A percentile compares a stretch with the other conserved stretches of the same genome.
Evolutionary conservation across 768 basidiomycete genomes (phyloP).

Genomic region (Pulveroboletus sp.): DNA sequence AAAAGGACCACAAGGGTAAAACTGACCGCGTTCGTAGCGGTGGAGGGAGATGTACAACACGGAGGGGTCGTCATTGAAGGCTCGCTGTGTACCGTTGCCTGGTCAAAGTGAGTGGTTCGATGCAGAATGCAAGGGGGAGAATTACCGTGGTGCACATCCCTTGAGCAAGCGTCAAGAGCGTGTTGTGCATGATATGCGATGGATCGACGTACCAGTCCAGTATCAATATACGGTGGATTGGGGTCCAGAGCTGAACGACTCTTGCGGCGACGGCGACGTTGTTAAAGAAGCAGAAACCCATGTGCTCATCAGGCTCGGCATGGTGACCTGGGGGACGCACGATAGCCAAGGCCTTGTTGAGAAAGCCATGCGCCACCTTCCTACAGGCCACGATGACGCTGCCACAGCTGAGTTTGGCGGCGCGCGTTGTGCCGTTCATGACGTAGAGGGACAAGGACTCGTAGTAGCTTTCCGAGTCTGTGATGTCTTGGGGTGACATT

Average conservation of each 20-base stretch:
- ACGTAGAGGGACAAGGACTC: slow-evolving; percentile 93
- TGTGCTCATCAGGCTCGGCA: slow-evolving; percentile 95
- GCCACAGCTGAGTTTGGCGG: slow-evolving; percentile 88
- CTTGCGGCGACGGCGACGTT: slow-evolving; percentile 93
- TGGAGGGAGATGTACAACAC: slow-evolving; percentile 95
- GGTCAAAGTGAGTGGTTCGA: slow-evolving; percentile 12
- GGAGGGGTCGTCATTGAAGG: slow-evolving; percentile 89
- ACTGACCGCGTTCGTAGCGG: slow-evolving; percentile 87
- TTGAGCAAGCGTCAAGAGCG: slow-evolving; percentile 31
- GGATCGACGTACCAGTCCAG: slow-evolving; percentile 81
- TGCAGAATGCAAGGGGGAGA: not conserved
- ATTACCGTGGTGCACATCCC: slow-evolving; percentile 94
- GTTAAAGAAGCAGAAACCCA: slow-evolving; percentile 99
- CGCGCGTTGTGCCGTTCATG: slow-evolving; percentile 76
- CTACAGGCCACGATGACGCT: slow-evolving; percentile 91
- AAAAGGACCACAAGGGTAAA: slow-evolving; percentile 92
- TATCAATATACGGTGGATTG: slow-evolving; percentile 81
- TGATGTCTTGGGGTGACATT: slow-evolving; percentile 72
- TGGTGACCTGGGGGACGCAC: slow-evolving; percentile 98
- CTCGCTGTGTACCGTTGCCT: slow-evolving; percentile 98
- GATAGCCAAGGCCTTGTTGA: slow-evolving; percentile 90
- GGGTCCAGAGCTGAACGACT: slow-evolving; percentile 69
- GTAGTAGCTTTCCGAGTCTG: slow-evolving; percentile 78
- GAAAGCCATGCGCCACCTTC: slow-evolving; percentile 75
- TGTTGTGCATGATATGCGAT: not conserved